Base-by-base conservation (phyloP, 495 filamentous ascomycete genomes). In the Aspergillus steynii region DNA sequence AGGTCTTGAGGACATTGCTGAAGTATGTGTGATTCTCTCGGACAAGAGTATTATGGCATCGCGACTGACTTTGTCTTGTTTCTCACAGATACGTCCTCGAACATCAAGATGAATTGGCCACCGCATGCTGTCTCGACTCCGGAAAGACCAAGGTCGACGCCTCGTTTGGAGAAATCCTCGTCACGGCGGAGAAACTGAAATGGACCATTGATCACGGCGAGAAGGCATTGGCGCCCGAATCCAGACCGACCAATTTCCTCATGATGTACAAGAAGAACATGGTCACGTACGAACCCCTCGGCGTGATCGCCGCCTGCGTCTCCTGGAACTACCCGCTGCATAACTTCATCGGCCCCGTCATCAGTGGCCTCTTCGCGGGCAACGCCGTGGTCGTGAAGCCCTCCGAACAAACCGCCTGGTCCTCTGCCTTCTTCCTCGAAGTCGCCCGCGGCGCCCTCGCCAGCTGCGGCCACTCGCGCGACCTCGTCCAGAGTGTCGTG, bases 251-350 rank as follows among this genome's bases (percentile, higher is more conserved):
- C 25, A 98, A 95, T 72, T 82, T 97, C 50, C 80, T 99, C 46
- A 93, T 98, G 93, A 83, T 87, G 68, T 97, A 99, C 75, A 99
- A 99, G 82, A 87, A 85, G 72, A 97, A 97, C 67, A 88, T 87
- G 58, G 93, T 99, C 20, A 76, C 82, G 50, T 98, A 95, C 76
- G 95, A 99, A 71, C 93, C 95, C 15, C 79, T 98, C 27, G 96
- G 95, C 1, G 90, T 99, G 15, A 90, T 99, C 29, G 88, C 91
- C 20, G 95, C 96, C 15, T 87, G 91, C 51, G 91, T 98, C 42
- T 96, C 91, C 67, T 99, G 95, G 95, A 99, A 99, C 80, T 99
- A 84, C 66, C 84, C 93, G 50, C 96, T 97, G 73, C 95, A 99
- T 75, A 99, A 99, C 75, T 80, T 98, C 62, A 84, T 99, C 47